These are phyloP conservation scores for Epichloe coenophiala DNA, from an alignment of 2,329 filamentous ascomycete genomes.

Conservation along the genomic window DNA sequence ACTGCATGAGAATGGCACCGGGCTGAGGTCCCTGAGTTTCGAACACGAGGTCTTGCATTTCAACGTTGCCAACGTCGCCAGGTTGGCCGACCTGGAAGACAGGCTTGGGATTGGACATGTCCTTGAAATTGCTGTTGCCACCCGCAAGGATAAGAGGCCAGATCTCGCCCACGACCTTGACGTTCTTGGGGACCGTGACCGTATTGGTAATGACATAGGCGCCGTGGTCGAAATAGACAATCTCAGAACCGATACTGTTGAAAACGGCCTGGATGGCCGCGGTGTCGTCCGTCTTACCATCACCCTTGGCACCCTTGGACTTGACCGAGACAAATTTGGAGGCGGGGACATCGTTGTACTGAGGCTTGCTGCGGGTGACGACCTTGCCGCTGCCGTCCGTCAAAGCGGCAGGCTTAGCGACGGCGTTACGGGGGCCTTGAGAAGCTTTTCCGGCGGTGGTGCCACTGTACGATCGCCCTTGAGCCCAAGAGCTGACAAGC, in stretches of 20 bases:
- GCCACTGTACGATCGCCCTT: slow-evolving; percentile 60
- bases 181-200: slow-evolving; percentile 59
- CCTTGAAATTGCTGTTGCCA: slow-evolving; percentile 55
- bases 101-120: slow-evolving; percentile 64
- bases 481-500: slow-evolving; percentile 58
- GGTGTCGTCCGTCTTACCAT: slow-evolving; percentile 80
- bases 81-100: slow-evolving; percentile 72
- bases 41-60: slow-evolving; percentile 80
- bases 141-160: slow-evolving; percentile 83
- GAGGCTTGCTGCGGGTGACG: slow-evolving; percentile 77
- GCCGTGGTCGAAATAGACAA: slow-evolving; percentile 66
- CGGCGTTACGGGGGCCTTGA: slow-evolving; percentile 41
- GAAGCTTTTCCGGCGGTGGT: slow-evolving; percentile 34
- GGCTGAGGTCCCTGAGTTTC: slow-evolving; percentile 71
- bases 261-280: slow-evolving; percentile 68
- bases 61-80: slow-evolving; percentile 66
- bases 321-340: slow-evolving; percentile 73
- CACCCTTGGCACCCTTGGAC: slow-evolving; percentile 68
- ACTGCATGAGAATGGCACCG: slow-evolving; percentile 82
- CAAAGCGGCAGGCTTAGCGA: slow-evolving; percentile 53
- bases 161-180: slow-evolving; percentile 82
- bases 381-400: slow-evolving; percentile 52
- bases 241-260: slow-evolving; percentile 46
- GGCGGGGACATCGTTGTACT: slow-evolving; percentile 60
- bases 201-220: slow-evolving; percentile 59